Base-by-base conservation (phyloP, 805 yeast species). In the Alloascoidea hylecoeti region DNA sequence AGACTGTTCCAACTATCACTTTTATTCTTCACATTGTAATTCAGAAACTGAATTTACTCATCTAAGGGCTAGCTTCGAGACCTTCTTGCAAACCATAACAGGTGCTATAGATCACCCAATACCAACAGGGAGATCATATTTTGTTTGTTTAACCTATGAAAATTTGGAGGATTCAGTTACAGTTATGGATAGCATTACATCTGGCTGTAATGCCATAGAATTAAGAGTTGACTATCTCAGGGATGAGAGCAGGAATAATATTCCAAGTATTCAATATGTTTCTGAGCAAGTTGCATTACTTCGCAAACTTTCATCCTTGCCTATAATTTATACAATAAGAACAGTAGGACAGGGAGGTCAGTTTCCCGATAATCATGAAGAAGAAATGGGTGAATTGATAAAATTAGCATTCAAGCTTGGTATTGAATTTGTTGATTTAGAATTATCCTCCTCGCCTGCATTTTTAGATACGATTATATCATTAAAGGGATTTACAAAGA, bases 171-270 rank as follows among this genome's bases (percentile, higher is more conserved):
- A 62, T 13, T 57, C 61, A 3, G 53, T 62, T n/a, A 63, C 60
- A 2, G 52, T 63, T 3, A 58, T 85, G 34, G 68, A 65, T 12
- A 66, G 64, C 6, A 61, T 81, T 19, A 59, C 76, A 4, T 64
- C 70, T 39, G 96, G 96, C 3, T 70, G 78, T 45, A 70, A 72
- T 45, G 95, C 94, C 4, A 77, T 89, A 28, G 96, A 89, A 53
- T 62, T 89, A 34, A 69, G 94, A 46, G 85, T 83, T 33, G 95
- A 84, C 56, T 63, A 73, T 42, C 64, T 86, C 43, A 57, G 68
- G 38, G 63, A 69, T 5, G 61, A 61, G 43, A 64, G 67, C 23
- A 47, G 57, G 15, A 64, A 64, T 5, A 42, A 40, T 35, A 40
- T 53, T 32, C 57, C 60, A 3, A 39, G 45, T 17, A 39, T 45